Percentiles rank a stretch among this genome's conserved stretches.
Conservation (phyloP, 805 yeast species). For the Metschnikowia rubicola region DNA sequence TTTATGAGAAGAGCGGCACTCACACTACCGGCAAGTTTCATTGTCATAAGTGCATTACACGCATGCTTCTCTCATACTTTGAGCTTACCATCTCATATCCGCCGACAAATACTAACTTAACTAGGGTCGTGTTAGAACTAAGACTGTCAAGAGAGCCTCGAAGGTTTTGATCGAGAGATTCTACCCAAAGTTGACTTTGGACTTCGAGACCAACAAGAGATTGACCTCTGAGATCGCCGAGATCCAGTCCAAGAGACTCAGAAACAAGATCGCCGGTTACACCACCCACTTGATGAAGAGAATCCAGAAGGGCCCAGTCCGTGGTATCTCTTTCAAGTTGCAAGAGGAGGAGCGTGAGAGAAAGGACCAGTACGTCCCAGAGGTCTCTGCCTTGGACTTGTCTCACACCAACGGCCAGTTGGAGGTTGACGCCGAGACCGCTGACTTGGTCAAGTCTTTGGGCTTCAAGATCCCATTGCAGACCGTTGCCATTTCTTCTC, state of each 20-base stretch:
- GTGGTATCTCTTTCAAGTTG: slow-evolving; percentile 99
- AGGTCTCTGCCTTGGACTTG: slow-evolving; percentile 98
- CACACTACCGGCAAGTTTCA: too few species aligned
- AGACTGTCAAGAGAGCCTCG: slow-evolving; percentile 99
- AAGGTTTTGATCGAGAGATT: slow-evolving; percentile 98
- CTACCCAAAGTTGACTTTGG: slow-evolving; percentile 99
- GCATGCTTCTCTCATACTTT: too few species aligned
- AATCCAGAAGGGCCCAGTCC: slow-evolving; percentile 99
- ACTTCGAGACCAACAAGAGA: slow-evolving; percentile 99
- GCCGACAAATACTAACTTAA: slow-evolving; percentile 20
- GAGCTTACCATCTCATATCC: too few species aligned
- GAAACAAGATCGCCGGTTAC: slow-evolving; percentile 99
- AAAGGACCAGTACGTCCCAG: slow-evolving; percentile 99
- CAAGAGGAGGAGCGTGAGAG: slow-evolving; percentile 99
- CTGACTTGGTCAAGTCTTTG: slow-evolving; percentile 87
- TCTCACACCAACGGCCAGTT: slow-evolving; percentile 93
- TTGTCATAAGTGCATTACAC: too few species aligned
- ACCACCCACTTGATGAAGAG: slow-evolving; percentile 99
- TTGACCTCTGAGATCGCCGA: slow-evolving; percentile 97
- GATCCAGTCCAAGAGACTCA: slow-evolving; percentile 98
- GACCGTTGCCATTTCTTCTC: slow-evolving; percentile 83
- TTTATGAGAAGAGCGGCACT: too few species aligned
- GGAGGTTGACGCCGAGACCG: slow-evolving; percentile 96
- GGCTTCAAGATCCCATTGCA: slow-evolving; percentile 85
- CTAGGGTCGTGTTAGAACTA: slow-evolving; percentile 99